A percentile compares a stretch with the other conserved stretches of the same genome.
phyloP scores from a whole-genome alignment of 139 green algal genomes.

The Chlorella sp. region DNA sequence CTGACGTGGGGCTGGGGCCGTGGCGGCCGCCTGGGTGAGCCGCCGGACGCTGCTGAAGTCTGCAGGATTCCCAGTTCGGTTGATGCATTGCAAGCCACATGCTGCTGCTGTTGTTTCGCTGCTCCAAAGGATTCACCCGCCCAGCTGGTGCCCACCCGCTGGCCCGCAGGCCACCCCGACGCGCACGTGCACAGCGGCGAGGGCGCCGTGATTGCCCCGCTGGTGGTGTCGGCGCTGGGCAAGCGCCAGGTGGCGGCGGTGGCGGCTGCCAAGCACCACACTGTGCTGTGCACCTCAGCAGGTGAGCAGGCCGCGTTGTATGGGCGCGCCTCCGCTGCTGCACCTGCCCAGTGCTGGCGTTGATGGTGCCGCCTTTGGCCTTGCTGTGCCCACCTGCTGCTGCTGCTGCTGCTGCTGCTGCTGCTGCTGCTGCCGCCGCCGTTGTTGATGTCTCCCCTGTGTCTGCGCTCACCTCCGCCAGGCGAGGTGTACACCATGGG shows the following conservation, averaged over 20 bases:
- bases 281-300: constrained; percentile 70
- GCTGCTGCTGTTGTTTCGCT: too few relatives aligned
- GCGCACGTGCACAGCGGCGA: constrained; percentile 84
- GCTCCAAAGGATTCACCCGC: too few relatives aligned
- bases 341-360: too few relatives aligned
- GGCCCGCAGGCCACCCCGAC: constrained; percentile 76
- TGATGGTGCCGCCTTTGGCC: too few relatives aligned
- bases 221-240: constrained; percentile 56
- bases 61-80: not conserved
- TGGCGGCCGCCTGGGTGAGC: constrained; percentile 82
- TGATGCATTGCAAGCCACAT: too few relatives aligned
- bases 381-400: too few relatives aligned
- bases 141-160: too few relatives aligned
- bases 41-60: not conserved
- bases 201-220: constrained; percentile 69
- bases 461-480: too few relatives aligned
- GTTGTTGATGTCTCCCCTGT: too few relatives aligned
- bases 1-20: constrained; percentile 91
- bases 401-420: too few relatives aligned
- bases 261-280: constrained; percentile 93
- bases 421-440: too few relatives aligned
- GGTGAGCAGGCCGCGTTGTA: constrained; percentile 46
- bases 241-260: constrained; percentile 43
- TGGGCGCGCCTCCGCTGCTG: too few relatives aligned
- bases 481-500: constrained; percentile 86